Base-by-base conservation (phyloP, 768 basidiomycete genomes). In the Tricholoma matsutake region DNA sequence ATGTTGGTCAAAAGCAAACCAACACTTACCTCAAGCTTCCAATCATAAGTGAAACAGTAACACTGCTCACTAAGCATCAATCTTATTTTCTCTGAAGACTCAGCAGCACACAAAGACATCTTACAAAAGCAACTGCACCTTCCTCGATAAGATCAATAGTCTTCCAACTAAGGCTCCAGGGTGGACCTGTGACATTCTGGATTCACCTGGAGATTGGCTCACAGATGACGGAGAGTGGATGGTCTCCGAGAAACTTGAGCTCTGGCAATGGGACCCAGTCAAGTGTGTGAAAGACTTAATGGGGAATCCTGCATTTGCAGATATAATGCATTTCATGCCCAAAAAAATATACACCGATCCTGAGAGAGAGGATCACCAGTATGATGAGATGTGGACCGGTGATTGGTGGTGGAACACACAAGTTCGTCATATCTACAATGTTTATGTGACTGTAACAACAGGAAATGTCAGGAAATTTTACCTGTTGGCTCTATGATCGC, bases 1-100 rank as follows among this genome's bases (percentile, higher is more conserved):
- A 62, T 54, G 68, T 70, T 14, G 66, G 72, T 0, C 64, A 75
- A 9, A 71, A 60, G 0, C 63, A 67, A 25, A 68, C 68, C 1
- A 70, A 75, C 13, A 63, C 68, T 22, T 76, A 71, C 49, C 61
- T 76, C 29, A 67, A 70, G 25, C 61, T 73, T 6, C 54, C 59
- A 11, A 71, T 68, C 28, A 69, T 72, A 59, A 54, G 70, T 52
- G 9, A 28, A 56, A 29, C 34, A 31, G 9, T 11, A 41, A 41
- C 11, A n/a, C 39, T 41, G 39, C 39, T 41, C 39, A 41, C 39
- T 18, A 45, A 20, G 47, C 32, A 34, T 55, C 22, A 25, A 61
- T 32, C 20, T 43, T 18, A 49, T 53, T 35, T 57, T 39, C 22
- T 41, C 16, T 11, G 6, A 47, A 61, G 61, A 51, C 55, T 31